Evolutionary conservation across 345 rosid genomes (phyloP), one percentile per base, ranked within the genome.

Genomic region (Nasturtium officinale): DNA sequence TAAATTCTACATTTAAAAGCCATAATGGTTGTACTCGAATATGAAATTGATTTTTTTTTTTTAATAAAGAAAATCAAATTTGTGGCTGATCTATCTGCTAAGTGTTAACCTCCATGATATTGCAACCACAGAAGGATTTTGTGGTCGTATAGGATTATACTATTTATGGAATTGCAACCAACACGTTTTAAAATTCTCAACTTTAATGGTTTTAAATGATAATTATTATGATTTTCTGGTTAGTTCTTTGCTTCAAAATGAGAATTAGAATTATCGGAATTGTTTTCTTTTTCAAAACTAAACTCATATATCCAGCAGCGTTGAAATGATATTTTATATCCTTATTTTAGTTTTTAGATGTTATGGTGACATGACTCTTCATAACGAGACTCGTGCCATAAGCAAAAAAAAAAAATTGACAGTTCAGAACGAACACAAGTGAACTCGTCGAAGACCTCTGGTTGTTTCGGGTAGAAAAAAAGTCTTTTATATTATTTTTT

Each of bases 81-180:
- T 23, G 9, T 61, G 66, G 51, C 32, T 42, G 51, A 5, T 15
- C 7, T 61, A 8, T 23, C 12, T 40, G 33, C 50, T 12, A 38
- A 21, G 48, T 21, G 13, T 60, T 4, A 38, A 13, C 5, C 16
- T 7, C 3, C 57, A 65, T 4, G 45, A 53, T 13, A 55, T 68
- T 55, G 5, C 23, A 43, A 57, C 23, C 43, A 45, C 37, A 43
- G 46, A 68, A 32, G 16, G 21, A 32, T 46, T 48, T 68, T 57
- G 25, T 46, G 16, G 46, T 42, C 60, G 21, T 67, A 32, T 32
- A 32, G 9, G 35, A 32, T 6, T 5, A 29, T 32, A 5, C 46
- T 15, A 5, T 42, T 42, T 42, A 42, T 42, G 46, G 46, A 42
- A 38, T 5, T 42, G 46, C 46, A 42, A 42, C 46, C 46, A 42